Evolutionary conservation across 805 yeast species (phyloP), one percentile per base, ranked within the genome.

Genomic region (Cyberlindnera americana): DNA sequence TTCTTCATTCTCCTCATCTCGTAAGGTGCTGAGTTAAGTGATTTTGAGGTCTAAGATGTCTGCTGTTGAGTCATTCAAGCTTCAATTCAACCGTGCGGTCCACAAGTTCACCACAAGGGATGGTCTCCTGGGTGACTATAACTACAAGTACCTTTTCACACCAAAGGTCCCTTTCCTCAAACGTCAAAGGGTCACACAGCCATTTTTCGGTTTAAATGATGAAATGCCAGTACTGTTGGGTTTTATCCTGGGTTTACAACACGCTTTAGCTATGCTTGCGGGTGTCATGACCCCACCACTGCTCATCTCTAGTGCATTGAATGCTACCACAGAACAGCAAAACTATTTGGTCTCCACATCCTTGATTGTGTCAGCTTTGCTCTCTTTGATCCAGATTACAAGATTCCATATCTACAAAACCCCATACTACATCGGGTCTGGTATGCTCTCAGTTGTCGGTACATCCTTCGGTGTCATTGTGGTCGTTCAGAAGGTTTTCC

Each of bases 381-480:
- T 88, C 45, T 83, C 95, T 0, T 54, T 75, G 31, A 66, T 89
- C 47, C 95, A 86, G 58, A 83, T 89, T 56, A 81, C 95, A 10
- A 73, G 96, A 47, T 79, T 89, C 64, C 87, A 80, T 53, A 77
- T 89, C 40, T 82, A 74, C 27, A 72, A 70, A 34, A 87, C 96
- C 4, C 81, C 78, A 11, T 85, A 83, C 60, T 86, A 75, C 53
- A 60, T 89, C n/a, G 97, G 96, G 16, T 86, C 96, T 0, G 97
- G 97, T 27, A 66, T 86, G 57, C 71, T 89, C 33, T 83, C 93
- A 12, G 95, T 89, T 29, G 90, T 89, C 16, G 97, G 96, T 47
- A 84, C 95, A 9, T 83, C 95, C 1, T 89, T 89, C 61, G 87
- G 95, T 17, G 86, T 95, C 28, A 83, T 89, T 56, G 73, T 90